Conservation (phyloP, 1,284 basidiomycete species). For the Ceratobasidium sp. region DNA sequence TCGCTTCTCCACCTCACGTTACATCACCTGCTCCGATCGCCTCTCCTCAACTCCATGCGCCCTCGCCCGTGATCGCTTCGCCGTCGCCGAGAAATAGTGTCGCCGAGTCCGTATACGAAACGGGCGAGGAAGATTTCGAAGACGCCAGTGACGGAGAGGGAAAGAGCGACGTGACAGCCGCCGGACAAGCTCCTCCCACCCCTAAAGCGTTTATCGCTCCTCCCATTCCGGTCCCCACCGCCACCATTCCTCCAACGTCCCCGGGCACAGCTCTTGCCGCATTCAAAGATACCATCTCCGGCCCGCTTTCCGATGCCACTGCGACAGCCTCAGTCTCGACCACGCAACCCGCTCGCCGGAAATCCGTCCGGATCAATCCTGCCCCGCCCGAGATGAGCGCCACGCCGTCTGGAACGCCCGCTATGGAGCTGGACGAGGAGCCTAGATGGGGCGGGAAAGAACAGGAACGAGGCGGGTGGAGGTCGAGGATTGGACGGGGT, state of each 20-base stretch:
- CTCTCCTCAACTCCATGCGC: constrained; percentile 25
- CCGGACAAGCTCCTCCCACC: constrained; percentile 22
- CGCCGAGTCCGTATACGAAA: constrained; percentile 64
- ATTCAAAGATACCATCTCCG: constrained; percentile 27
- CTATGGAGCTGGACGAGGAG: constrained; percentile 51
- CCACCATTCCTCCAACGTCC: constrained; percentile 3
- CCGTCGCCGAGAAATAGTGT: constrained; percentile 46
- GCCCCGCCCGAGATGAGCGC: constrained; percentile 62
- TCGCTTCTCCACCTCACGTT: not conserved
- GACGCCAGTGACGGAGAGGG: constrained; percentile 54
- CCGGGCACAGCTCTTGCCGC: constrained; percentile 26
- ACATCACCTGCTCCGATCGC: not conserved
- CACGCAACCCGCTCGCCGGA: constrained; percentile 65
- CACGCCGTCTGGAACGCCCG: constrained; percentile 56
- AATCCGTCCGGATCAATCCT: constrained; percentile 78
- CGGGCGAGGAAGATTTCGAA: constrained; percentile 67
- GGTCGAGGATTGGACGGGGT: constrained; percentile 53
- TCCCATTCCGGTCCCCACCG: not conserved
- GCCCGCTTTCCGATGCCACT: constrained; percentile 43
- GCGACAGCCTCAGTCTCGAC: constrained; percentile 51
- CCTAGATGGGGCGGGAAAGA: constrained; percentile 37
- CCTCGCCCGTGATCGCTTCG: constrained; percentile 42
- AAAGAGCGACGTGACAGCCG: constrained; percentile 31
- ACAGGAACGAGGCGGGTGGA: constrained; percentile 51
- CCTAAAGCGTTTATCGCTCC: not conserved